A percentile compares a stretch with the other conserved stretches of the same genome.
These are phyloP conservation scores for Telopea speciosissima DNA, from an alignment of 177 flowering plant species.

Conservation along the genomic window DNA sequence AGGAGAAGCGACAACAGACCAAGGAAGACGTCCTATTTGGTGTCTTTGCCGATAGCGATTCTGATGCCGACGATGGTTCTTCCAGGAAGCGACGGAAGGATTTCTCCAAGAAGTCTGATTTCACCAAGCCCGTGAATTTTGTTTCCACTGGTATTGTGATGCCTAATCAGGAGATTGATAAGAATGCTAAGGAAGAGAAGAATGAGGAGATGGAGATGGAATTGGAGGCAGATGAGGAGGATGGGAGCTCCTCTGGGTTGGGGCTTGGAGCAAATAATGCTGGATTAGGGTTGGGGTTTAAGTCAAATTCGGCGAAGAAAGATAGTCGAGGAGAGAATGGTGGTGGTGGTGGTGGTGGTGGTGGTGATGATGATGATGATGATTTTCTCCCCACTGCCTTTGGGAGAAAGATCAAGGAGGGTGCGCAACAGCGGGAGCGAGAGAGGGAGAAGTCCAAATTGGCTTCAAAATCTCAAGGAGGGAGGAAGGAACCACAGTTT, in stretches of 20 bases:
- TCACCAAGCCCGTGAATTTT: slow-evolving; percentile 78
- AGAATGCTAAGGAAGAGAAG: slow-evolving; percentile 27
- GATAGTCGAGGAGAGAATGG: background rate
- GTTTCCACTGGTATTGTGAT: slow-evolving; percentile 72
- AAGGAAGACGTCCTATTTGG: slow-evolving; percentile 74
- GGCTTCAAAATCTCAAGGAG: slow-evolving; percentile 25
- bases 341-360: slow-evolving; percentile 33
- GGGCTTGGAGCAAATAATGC: slow-evolving; percentile 23
- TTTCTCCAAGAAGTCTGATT: slow-evolving; percentile 31
- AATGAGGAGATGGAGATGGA: background rate
- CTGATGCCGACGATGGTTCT: slow-evolving; percentile 43
- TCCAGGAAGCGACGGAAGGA: slow-evolving; percentile 48
- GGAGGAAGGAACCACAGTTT: slow-evolving; percentile 24
- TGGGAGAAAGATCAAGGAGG: slow-evolving; percentile 72
- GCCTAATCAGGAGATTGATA: slow-evolving; percentile 63
- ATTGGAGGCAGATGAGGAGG: slow-evolving; percentile 13
- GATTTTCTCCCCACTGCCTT: slow-evolving; percentile 63
- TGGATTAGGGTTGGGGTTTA: slow-evolving; percentile 9
- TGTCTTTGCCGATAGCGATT: slow-evolving; percentile 42
- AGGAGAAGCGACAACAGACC: slow-evolving; percentile 57
- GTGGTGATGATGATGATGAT: slow-evolving; percentile 32
- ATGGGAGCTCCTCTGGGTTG: slow-evolving; percentile 28
- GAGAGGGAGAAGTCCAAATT: slow-evolving; percentile 39
- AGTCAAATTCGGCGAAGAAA: background rate
- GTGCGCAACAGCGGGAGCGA: slow-evolving; percentile 46